Evolutionary conservation across 192 early-diverging fungal genomes (phyloP).

Genomic region (Coemansia sp.): DNA sequence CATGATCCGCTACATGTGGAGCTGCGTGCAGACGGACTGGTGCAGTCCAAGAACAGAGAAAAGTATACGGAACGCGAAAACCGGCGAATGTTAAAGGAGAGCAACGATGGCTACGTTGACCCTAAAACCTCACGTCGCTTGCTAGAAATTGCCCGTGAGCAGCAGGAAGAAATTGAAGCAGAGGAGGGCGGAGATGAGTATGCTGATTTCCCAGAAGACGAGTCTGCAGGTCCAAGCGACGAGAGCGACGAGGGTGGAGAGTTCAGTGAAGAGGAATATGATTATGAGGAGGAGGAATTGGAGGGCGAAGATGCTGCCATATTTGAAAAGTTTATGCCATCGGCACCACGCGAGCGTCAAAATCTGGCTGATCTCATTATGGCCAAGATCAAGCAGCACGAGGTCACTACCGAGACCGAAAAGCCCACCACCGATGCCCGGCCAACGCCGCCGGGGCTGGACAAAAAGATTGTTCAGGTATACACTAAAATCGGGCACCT

Average conservation of each 20-base stretch:
- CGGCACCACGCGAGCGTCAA: constrained; percentile 76
- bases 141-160: constrained; percentile 80
- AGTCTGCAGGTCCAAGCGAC: constrained; percentile 8
- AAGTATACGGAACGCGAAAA: constrained; percentile 63
- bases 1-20: constrained; percentile 88
- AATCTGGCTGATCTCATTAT: constrained; percentile 96
- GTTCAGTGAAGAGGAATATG: constrained; percentile 67
- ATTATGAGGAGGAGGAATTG: constrained; percentile 67
- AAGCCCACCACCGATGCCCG: constrained; percentile 11
- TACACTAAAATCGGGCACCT: constrained; percentile 85
- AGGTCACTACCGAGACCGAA: constrained; percentile 25
- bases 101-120: constrained; percentile 60
- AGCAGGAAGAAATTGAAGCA: constrained; percentile 83
- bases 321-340: constrained; percentile 89
- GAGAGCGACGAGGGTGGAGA: constrained; percentile 55
- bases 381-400: constrained; percentile 85
- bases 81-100: constrained; percentile 54
- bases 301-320: constrained; percentile 78
- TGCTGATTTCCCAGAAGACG: constrained; percentile 29
- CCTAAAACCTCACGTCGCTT: constrained; percentile 87
- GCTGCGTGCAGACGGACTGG: constrained; percentile 60
- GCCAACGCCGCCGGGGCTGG: constrained; percentile 55
- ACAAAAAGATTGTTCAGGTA: constrained; percentile 90
- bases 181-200: constrained; percentile 59
- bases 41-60: constrained; percentile 54